Percentiles rank a stretch among this genome's conserved stretches.
Evolutionary conservation across 805 yeast genomes (phyloP).

Genomic region (Metschnikowia gelsemii): DNA sequence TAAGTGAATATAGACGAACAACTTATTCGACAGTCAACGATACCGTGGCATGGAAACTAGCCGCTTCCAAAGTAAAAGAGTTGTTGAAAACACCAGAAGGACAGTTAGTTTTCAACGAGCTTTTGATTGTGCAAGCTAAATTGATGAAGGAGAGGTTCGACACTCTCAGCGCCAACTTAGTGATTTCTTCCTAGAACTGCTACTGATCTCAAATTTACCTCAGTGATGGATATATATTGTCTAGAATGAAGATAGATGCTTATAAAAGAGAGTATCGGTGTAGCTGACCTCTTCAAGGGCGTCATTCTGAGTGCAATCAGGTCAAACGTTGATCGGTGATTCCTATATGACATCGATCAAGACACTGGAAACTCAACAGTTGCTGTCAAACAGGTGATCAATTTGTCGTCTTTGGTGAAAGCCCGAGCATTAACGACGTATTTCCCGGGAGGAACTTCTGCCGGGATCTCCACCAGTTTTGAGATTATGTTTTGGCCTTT

Average conservation of each 20-base stretch:
- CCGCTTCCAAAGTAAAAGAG: slow-evolving; percentile 42
- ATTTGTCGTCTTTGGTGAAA: slow-evolving; percentile 75
- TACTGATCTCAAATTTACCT: background rate
- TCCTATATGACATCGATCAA: background rate
- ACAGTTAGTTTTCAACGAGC: slow-evolving; percentile 57
- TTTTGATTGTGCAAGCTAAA: slow-evolving; percentile 58
- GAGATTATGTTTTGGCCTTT: slow-evolving; percentile 65
- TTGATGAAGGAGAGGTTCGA: slow-evolving; percentile 71
- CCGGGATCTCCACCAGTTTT: slow-evolving; percentile 80
- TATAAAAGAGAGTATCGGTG: no score
- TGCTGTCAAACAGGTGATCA: slow-evolving; percentile 82
- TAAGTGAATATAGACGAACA: slow-evolving; percentile 41
- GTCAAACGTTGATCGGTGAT: no score
- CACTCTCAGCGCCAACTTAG: slow-evolving; percentile 70
- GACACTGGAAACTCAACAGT: slow-evolving; percentile 55
- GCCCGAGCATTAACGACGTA: slow-evolving; percentile 88
- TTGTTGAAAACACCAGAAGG: slow-evolving; percentile 48
- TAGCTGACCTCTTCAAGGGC: no score
- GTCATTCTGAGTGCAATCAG: no score
- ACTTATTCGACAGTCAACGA: slow-evolving; percentile 58
- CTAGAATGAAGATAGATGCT: no score
- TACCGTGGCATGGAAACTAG: slow-evolving; percentile 67
- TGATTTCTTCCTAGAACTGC: slow-evolving; percentile 50
- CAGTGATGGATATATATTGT: no score
- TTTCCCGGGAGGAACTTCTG: slow-evolving; percentile 93